Evolutionary conservation across 2,329 filamentous ascomycete genomes (phyloP), one percentile per base, ranked within the genome.

Genomic region (Lachnellula hyalina): DNA sequence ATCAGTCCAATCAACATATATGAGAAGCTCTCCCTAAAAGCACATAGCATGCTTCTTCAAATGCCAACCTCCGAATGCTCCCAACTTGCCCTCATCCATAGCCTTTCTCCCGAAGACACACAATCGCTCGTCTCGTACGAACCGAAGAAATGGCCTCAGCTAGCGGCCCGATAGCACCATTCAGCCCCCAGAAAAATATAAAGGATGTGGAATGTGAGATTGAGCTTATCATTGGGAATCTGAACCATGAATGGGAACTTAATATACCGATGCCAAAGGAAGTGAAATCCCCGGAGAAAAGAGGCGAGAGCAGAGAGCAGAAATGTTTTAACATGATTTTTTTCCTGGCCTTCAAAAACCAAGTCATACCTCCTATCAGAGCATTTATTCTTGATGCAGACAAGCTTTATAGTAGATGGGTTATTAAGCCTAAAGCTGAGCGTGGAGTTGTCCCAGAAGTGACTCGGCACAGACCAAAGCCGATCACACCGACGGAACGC

Each of bases 391-490:
- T 35, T 19, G 9, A 35, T 36, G 59, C 56, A 2, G 11, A 36
- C 11, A 15, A 7, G 0, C 12, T 51, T n/a, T 54, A 44, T 12
- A 46, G 32, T n/a, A 47, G 49, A 5, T 60, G 59, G 59, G 44
- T 55, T 11, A 11, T 25, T 14, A 58, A 61, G 32, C 55, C 54
- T 3, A 53, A 52, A 11, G 59, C 45, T 15, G 59, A 61, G 1
- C 35, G 46, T 5, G 55, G 52, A 50, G 38, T 57, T 14, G 23
- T 61, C n/a, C 57, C 59, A 21, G 25, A 40, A 25, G 7, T 21
- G 5, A 51, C 48, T 6, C 49, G 49, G 11, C 15, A 51, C 14
- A 44, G 34, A 5, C 36, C 8, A 6, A 45, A 42, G 25, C 47
- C 52, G 12, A 8, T 51, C 15, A 52, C 50, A 7, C n/a, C 41